Evolutionary conservation across 202 grass and related monocot genomes (phyloP).

Genomic region (Schoenoplectus tabernaemontani): DNA sequence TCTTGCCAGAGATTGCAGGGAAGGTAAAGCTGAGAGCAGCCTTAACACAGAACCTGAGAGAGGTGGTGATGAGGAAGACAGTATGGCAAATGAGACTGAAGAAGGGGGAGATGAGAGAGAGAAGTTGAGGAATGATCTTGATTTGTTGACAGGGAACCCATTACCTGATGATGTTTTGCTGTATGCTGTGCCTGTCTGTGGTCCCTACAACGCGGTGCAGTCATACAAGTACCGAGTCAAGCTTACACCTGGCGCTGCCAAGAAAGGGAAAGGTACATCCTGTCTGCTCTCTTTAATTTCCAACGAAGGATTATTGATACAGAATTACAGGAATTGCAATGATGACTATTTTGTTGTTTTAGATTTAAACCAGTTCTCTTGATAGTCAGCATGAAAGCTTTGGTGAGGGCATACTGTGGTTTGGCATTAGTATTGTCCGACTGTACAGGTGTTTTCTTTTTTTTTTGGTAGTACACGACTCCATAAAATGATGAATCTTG

Average conservation of each 20-base stretch:
- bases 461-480: background rate
- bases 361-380: background rate
- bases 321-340: background rate
- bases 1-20: slow-evolving; percentile 87
- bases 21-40: slow-evolving; percentile 31
- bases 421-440: background rate
- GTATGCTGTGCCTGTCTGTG: slow-evolving; percentile 83
- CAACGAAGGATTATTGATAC: slow-evolving; percentile 7
- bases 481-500: background rate
- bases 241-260: slow-evolving; percentile 84
- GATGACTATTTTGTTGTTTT: background rate
- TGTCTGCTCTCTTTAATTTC: background rate
- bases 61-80: slow-evolving; percentile 32
- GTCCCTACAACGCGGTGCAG: slow-evolving; percentile 84
- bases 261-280: slow-evolving; percentile 85
- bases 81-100: slow-evolving; percentile 50
- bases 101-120: slow-evolving; percentile 60
- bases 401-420: background rate
- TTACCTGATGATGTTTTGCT: slow-evolving; percentile 79
- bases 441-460: background rate
- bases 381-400: background rate
- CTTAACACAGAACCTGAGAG: slow-evolving; percentile 14
- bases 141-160: slow-evolving; percentile 83
- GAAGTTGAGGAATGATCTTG: slow-evolving; percentile 75
- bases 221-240: slow-evolving; percentile 98